phyloP scores from a whole-genome alignment of 345 rosid genomes.

The Bruguiera gymnorhiza region DNA sequence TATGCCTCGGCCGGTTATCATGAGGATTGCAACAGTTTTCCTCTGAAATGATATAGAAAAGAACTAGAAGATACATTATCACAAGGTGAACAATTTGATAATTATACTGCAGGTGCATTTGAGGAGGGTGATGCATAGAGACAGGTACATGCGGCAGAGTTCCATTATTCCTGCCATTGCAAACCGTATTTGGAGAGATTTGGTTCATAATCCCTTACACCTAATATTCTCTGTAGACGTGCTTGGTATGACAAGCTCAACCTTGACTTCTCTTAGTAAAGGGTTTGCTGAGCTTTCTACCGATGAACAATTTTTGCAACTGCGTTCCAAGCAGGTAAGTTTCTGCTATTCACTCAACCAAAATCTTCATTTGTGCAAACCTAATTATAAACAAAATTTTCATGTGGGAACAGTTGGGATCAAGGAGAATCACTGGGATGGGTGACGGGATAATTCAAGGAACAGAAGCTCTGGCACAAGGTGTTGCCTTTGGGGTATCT shows the following conservation, averaged over 20 bases:
- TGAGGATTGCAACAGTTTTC: not conserved
- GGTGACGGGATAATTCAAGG: conserved; percentile 95
- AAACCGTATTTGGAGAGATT: conserved; percentile 90
- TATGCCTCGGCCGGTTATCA: not conserved
- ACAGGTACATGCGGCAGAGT: conserved; percentile 92
- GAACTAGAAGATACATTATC: not conserved
- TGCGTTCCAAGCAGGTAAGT: conserved; percentile 86
- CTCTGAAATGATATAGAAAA: not conserved
- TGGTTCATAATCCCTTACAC: conserved; percentile 95
- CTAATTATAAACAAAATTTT: conserved; percentile 18
- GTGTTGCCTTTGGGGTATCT: conserved; percentile 95
- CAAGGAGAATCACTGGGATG: conserved; percentile 93
- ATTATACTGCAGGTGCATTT: conserved; percentile 65
- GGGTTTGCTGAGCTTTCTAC: conserved; percentile 99
- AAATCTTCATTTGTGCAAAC: not conserved
- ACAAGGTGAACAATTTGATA: conserved; percentile 1
- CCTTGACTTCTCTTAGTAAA: conserved; percentile 90
- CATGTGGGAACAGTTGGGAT: conserved; percentile 61
- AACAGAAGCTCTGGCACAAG: conserved; percentile 97
- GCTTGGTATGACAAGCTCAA: conserved; percentile 98
- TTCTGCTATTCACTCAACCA: conserved; percentile 4
- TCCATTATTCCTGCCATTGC: conserved; percentile 78
- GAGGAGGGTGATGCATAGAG: conserved; percentile 88
- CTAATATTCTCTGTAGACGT: conserved; percentile 91
- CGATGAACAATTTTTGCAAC: conserved; percentile 90